Evolutionary conservation across 805 yeast genomes (phyloP), one percentile per base, ranked within the genome.

Genomic region (Wickerhamomyces canadensis): DNA sequence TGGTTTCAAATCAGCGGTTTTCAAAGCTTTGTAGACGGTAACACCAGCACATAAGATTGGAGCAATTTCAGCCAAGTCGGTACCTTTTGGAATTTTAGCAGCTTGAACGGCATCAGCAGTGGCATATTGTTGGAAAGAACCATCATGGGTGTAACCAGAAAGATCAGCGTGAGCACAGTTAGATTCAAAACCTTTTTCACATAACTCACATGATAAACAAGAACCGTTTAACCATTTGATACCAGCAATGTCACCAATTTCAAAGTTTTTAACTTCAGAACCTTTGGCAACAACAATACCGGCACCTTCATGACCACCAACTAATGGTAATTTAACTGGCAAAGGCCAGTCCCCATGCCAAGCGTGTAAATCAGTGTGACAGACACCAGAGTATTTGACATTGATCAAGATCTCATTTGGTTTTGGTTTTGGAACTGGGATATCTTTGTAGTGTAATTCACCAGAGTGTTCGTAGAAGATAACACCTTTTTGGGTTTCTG

Each of bases 341-440:
- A 82, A 68, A 35, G 94, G 93, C 94, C 95, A 86, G 67, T 87
- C 95, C 56, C 95, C 95, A 60, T 83, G 77, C 89, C 93, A 84
- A 38, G 94, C 95, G 69, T 87, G 96, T 61, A 87, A 74, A 59
- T 86, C 96, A 26, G 95, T 85, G 72, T 88, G 96, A 67, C 96
- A 86, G 40, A 86, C 95, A 65, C 96, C 96, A 19, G 95, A 78
- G 72, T 80, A 86, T 67, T 78, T 78, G 63, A 87, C 79, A 62
- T 87, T 78, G 65, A 87, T 70, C 60, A 87, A 72, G 49, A 86
- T 70, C 65, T 86, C 89, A 58, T 78, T 80, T 42, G 85, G 66
- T 58, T 74, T 80, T 53, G 95, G 95, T 34, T 60, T 64, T 54
- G 95, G 94, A 40, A 85, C 91, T 37, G 89, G 83, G 45, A 84